phyloP scores from a whole-genome alignment of 306 rosid genomes.

The Fragaria nilgerrensis region DNA sequence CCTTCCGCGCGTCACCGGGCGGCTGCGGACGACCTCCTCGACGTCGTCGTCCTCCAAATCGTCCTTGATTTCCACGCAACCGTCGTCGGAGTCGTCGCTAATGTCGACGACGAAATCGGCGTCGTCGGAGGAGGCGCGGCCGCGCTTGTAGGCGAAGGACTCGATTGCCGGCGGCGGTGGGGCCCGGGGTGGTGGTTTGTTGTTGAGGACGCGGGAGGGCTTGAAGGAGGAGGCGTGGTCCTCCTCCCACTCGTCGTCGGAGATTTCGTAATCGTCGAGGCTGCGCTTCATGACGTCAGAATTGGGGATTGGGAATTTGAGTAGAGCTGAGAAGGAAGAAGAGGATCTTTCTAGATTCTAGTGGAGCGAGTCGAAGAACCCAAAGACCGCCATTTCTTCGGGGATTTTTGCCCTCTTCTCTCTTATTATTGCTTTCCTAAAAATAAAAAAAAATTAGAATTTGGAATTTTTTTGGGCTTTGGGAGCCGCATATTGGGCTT shows the following conservation, averaged over 20 bases:
- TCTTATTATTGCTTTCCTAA: not conserved
- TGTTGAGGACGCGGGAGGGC: constrained; percentile 70
- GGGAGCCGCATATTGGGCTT: not conserved
- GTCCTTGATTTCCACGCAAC: constrained; percentile 46
- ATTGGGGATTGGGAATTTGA: not conserved
- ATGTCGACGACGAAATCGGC: constrained; percentile 35
- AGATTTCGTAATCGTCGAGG: constrained; percentile 61
- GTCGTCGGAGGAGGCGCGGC: constrained; percentile 10
- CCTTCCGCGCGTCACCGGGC: constrained; percentile 52
- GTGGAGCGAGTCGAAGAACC: not conserved
- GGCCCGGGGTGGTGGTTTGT: constrained; percentile 37
- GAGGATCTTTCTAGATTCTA: constrained; percentile 1
- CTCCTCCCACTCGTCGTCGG: constrained; percentile 88
- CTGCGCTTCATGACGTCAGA: constrained; percentile 64
- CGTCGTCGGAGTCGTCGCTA: constrained; percentile 18
- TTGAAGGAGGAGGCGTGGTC: constrained; percentile 76
- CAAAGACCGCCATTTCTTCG: constrained; percentile 15
- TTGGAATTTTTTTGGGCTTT: not conserved
- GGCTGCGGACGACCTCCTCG: constrained; percentile 9
- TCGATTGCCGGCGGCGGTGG: constrained; percentile 67
- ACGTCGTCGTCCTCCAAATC: constrained; percentile 64
- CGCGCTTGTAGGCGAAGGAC: constrained; percentile 53
- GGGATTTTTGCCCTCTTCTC: not conserved
- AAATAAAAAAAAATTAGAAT: not conserved
- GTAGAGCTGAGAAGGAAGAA: not conserved